Conservation (phyloP, 768 basidiomycete genomes). For the Psilocybe tampanensis region DNA sequence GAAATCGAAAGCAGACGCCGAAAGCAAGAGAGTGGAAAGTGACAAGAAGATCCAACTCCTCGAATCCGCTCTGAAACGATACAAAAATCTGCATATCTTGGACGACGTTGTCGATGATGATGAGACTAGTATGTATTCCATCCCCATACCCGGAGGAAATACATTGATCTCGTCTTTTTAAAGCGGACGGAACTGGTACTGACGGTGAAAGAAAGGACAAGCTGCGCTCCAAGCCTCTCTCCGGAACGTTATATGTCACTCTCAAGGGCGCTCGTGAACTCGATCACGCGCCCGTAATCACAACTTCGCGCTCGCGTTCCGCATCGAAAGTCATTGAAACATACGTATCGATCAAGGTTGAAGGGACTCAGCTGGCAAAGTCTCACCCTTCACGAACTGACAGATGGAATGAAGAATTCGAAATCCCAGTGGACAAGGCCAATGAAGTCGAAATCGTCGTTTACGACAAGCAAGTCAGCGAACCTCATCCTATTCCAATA, state of each 20-base stretch:
- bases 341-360: slow-evolving; percentile 91
- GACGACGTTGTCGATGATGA: slow-evolving; percentile 91
- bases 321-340: slow-evolving; percentile 86
- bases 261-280: slow-evolving; percentile 91
- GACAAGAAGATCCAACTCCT: slow-evolving; percentile 96
- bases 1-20: slow-evolving; percentile 90
- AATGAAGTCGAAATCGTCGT: slow-evolving; percentile 98
- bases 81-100: slow-evolving; percentile 93
- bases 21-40: slow-evolving; percentile 91
- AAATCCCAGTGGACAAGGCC: slow-evolving; percentile 95
- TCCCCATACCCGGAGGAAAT: slow-evolving; percentile 1
- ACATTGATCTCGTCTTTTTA: neutral
- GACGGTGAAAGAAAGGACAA: slow-evolving; percentile 92
- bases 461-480: slow-evolving; percentile 88
- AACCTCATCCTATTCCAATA: slow-evolving; percentile 82
- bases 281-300: slow-evolving; percentile 82
- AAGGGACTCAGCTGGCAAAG: slow-evolving; percentile 90
- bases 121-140: slow-evolving; percentile 54
- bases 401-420: slow-evolving; percentile 97
- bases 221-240: slow-evolving; percentile 89
- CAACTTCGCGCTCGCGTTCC: slow-evolving; percentile 64
- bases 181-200: slow-evolving; percentile 50
- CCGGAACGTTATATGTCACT: slow-evolving; percentile 88
- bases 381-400: slow-evolving; percentile 94
- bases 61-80: slow-evolving; percentile 89